Base-by-base conservation (phyloP, 352 stramenopile genomes). In the Globisporangium solare region DNA sequence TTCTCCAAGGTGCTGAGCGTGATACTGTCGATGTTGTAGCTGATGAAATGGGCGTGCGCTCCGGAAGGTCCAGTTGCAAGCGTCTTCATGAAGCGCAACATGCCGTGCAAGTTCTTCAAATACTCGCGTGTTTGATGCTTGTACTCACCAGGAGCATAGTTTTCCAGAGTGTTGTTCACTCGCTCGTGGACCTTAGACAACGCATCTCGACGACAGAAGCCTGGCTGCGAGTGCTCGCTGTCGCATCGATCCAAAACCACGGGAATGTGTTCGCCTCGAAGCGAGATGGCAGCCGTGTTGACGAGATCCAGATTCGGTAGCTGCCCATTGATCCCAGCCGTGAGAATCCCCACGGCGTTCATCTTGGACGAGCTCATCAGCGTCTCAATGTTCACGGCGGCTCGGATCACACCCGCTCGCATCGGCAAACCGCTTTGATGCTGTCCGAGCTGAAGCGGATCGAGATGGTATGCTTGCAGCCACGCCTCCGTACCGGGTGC, bases 271-370 rank as follows among this genome's bases (percentile, higher is more conserved):
- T 91, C 72, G 15, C 66, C 56, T 14, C 63, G 58, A 12, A 85
- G 65, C 13, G 82, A 68, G 11, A 73, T 65, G 14, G 92, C 77
- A 0, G 78, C 83, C 2, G 76, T 82, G 62, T 96, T 96, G 22
- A 96, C 73, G 6, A 95, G 77, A 66, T 96, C 86, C 22, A 95
- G 59, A 22, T 96, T 96, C 5, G 86, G 86, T 15, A 96, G 67
- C 54, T 94, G 85, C 15, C 86, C 86, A 58, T 96, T 95, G 61
- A 77, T 83, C 0, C 86, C 83, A 8, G 83, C 76, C 0, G 69
- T 74, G 46, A 88, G 86, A 22, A 94, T 68, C 15, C 76, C 81
- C 7, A 91, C 61, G 0, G 65, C 58, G 12, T 65, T 66, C 21
- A 72, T 63, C 7, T 50, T 54, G 14, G 42, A 60, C 35, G 71